Percentiles rank a stretch among this genome's conserved stretches.
These are phyloP conservation scores for Ophiostoma ulmi DNA, from an alignment of 2,329 filamentous ascomycete species.

Conservation along the genomic window DNA sequence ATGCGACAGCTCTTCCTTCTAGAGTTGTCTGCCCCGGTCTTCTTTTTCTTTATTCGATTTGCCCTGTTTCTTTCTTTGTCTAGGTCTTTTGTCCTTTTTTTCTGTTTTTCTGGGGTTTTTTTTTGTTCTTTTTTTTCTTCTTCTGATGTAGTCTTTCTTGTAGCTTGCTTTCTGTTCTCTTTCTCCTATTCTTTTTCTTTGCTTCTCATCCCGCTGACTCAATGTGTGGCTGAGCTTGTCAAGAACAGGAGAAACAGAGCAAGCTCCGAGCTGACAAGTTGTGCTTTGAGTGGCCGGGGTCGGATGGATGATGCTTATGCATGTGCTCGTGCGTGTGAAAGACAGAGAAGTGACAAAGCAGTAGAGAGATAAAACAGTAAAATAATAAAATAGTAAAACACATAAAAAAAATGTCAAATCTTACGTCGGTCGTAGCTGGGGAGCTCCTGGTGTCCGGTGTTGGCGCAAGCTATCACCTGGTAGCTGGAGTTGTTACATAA, in stretches of 20 bases:
- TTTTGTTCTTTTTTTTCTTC: not conserved
- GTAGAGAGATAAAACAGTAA: not conserved
- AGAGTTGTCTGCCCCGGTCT: not conserved
- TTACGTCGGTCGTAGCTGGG: constrained; percentile 14
- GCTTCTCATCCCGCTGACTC: not conserved
- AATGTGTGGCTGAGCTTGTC: not conserved
- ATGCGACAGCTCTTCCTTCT: constrained; percentile 14
- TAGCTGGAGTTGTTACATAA: constrained; percentile 13
- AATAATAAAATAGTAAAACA: not conserved
- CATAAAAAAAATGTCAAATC: not conserved
- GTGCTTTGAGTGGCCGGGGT: not conserved
- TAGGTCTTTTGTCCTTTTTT: not conserved
- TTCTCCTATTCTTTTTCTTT: not conserved
- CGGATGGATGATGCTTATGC: not conserved
- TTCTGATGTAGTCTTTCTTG: not conserved
- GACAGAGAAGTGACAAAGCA: not conserved
- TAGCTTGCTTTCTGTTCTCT: not conserved
- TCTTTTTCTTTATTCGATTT: constrained; percentile 3
- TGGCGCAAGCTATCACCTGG: not conserved
- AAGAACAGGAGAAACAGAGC: not conserved
- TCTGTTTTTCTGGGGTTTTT: not conserved
- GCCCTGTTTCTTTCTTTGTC: constrained; percentile 14
- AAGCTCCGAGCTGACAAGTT: constrained; percentile 4
- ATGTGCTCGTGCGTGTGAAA: not conserved
- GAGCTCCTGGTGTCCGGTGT: constrained; percentile 6